phyloP scores from a whole-genome alignment of 179 eudicot species.

The Pouteria campechiana region DNA sequence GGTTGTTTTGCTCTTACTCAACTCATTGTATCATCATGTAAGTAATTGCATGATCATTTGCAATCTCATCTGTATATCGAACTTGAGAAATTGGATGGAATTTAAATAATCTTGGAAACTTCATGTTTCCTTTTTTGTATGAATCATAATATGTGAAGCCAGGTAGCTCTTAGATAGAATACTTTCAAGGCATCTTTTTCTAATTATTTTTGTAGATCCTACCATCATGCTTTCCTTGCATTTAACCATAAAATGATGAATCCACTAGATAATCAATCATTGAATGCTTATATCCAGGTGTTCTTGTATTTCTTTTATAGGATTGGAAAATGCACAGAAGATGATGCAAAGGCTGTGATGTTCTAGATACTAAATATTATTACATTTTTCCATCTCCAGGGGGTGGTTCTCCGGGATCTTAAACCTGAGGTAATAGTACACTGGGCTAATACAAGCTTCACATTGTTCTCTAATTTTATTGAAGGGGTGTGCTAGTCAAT shows the following conservation, averaged over 20 bases:
- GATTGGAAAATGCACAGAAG: constrained; percentile 40
- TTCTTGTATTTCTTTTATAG: too few species aligned
- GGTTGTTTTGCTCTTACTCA: too few species aligned
- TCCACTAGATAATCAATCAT: too few species aligned
- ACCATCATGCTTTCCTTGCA: background rate
- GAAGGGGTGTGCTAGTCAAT: too few species aligned
- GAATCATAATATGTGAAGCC: constrained; percentile 36
- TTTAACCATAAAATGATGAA: constrained; percentile 2
- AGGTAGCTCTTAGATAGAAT: constrained; percentile 41
- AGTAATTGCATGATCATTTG: too few species aligned
- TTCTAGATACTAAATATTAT: constrained; percentile 34
- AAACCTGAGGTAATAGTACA: constrained; percentile 51
- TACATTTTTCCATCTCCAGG: constrained; percentile 43
- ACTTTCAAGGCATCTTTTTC: constrained; percentile 26
- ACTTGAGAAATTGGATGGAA: too few species aligned
- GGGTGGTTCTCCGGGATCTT: constrained; percentile 45
- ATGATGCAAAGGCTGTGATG: constrained; percentile 33
- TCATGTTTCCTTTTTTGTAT: background rate
- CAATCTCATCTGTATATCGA: too few species aligned
- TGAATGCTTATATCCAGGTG: too few species aligned
- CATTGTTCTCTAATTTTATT: too few species aligned
- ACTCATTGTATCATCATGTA: too few species aligned
- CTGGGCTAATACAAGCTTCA: too few species aligned
- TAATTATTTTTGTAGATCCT: background rate
- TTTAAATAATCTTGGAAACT: too few species aligned